Evolutionary conservation across 768 basidiomycete species (phyloP).

Genomic region (Lyophyllum semitale): DNA sequence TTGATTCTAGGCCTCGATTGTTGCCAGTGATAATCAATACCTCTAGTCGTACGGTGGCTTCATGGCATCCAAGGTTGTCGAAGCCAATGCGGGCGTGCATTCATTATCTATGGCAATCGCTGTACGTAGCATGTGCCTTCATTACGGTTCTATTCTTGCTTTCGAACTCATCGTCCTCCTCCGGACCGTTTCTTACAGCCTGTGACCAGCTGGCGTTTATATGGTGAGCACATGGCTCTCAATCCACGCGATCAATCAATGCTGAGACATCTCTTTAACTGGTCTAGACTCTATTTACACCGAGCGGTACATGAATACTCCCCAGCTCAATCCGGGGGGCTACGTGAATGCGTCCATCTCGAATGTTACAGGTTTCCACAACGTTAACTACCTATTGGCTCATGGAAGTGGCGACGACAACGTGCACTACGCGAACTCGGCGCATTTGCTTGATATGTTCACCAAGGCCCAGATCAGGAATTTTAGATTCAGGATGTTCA

Average conservation of each 20-base stretch:
- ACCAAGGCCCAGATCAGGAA: conserved; percentile 72
- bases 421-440: conserved; percentile 92
- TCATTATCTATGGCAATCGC: conserved; percentile 90
- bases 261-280: not conserved
- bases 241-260: conserved; percentile 6
- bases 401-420: conserved; percentile 98
- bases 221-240: conserved; percentile 49
- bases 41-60: conserved; percentile 92
- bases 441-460: conserved; percentile 91
- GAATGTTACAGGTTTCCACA: conserved; percentile 83
- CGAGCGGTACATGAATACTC: conserved; percentile 94
- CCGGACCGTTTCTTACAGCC: conserved; percentile 46
- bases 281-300: conserved; percentile 89
- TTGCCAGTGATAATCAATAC: conserved; percentile 2
- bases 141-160: not conserved
- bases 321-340: conserved; percentile 76
- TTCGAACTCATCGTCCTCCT: conserved; percentile 2
- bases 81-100: conserved; percentile 88
- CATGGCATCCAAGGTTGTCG: conserved; percentile 91
- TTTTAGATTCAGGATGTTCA: conserved; percentile 94
- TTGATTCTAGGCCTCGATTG: conserved; percentile 15
- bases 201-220: conserved; percentile 84
- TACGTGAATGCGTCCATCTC: conserved; percentile 89
- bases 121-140: conserved; percentile 44
- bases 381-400: conserved; percentile 80